Percentiles rank a stretch among this genome's conserved stretches.
phyloP scores from a whole-genome alignment of 148 eudicot genomes.

The Silene uniflora region DNA sequence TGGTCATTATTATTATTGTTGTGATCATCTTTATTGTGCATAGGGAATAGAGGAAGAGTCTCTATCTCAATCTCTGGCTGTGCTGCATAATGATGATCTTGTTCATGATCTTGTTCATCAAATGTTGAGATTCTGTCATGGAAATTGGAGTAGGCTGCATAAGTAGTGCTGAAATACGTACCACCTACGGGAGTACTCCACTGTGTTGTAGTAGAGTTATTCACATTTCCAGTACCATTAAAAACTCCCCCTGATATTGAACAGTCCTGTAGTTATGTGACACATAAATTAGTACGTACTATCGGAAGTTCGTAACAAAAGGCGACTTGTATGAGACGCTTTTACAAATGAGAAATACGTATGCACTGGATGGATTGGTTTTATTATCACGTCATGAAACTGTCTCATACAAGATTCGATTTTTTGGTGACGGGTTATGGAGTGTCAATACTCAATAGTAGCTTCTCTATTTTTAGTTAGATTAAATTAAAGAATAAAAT shows the following conservation, averaged over 20 bases:
- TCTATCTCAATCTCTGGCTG: constrained; percentile 33
- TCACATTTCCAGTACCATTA: constrained; percentile 34
- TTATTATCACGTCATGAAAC: too few relatives aligned
- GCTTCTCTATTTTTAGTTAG: too few relatives aligned
- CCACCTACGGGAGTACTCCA: too few relatives aligned
- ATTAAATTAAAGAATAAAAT: too few relatives aligned
- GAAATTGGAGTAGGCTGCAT: constrained; percentile 30
- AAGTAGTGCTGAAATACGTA: constrained; percentile 19
- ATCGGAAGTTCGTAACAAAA: too few relatives aligned
- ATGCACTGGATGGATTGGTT: too few relatives aligned
- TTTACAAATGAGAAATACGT: too few relatives aligned
- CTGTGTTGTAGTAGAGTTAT: constrained; percentile 36
- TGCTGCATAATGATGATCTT: constrained; percentile 27
- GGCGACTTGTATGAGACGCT: too few relatives aligned
- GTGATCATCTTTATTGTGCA: constrained; percentile 46
- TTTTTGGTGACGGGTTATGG: too few relatives aligned
- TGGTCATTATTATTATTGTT: neutral
- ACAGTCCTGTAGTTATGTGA: constrained; percentile 46
- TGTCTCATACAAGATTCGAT: neutral
- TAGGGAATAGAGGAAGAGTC: constrained; percentile 92
- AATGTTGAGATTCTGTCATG: constrained; percentile 36
- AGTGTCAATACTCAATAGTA: too few relatives aligned
- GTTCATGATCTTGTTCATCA: constrained; percentile 32
- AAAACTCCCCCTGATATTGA: constrained; percentile 52
- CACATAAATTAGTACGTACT: neutral